Conservation (phyloP, 2,329 filamentous ascomycete genomes). For the Pseudocercospora vitis region DNA sequence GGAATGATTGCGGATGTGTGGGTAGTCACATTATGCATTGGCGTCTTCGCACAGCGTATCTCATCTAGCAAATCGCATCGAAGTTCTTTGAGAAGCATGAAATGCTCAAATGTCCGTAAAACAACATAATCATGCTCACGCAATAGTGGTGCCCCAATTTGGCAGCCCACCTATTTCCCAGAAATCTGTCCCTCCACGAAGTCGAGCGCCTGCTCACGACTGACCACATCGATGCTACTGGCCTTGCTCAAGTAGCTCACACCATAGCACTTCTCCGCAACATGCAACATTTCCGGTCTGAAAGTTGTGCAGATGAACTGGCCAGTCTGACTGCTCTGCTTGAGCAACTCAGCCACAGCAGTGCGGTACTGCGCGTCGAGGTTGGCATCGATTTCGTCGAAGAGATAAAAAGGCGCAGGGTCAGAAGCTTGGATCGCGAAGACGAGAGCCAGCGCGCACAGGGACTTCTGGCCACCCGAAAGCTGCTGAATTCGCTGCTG, state of each 20-base stretch:
- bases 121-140: no score
- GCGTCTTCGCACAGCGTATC: neutral
- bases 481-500: slow-evolving; percentile 97
- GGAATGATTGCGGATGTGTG: slow-evolving; percentile 1
- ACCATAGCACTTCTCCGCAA: slow-evolving; percentile 97
- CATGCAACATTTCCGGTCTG: slow-evolving; percentile 90
- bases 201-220: slow-evolving; percentile 79
- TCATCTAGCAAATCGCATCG: neutral
- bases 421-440: slow-evolving; percentile 99
- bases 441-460: slow-evolving; percentile 94
- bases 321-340: slow-evolving; percentile 55
- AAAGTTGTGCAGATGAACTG: slow-evolving; percentile 99
- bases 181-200: slow-evolving; percentile 84
- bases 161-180: slow-evolving; percentile 20
- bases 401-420: slow-evolving; percentile 97
- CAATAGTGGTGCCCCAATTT: no score
- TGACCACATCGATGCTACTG: slow-evolving; percentile 88
- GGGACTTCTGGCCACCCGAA: slow-evolving; percentile 90
- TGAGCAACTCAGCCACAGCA: slow-evolving; percentile 84
- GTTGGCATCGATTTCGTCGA: slow-evolving; percentile 98
- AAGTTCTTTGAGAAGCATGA: neutral
- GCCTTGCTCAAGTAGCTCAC: slow-evolving; percentile 92
- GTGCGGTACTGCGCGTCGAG: slow-evolving; percentile 97
- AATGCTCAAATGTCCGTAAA: neutral
- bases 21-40: neutral